A percentile compares a stretch with the other conserved stretches of the same genome.
Evolutionary conservation across 192 early-diverging fungal species (phyloP).

Genomic region (Coemansia sp.): DNA sequence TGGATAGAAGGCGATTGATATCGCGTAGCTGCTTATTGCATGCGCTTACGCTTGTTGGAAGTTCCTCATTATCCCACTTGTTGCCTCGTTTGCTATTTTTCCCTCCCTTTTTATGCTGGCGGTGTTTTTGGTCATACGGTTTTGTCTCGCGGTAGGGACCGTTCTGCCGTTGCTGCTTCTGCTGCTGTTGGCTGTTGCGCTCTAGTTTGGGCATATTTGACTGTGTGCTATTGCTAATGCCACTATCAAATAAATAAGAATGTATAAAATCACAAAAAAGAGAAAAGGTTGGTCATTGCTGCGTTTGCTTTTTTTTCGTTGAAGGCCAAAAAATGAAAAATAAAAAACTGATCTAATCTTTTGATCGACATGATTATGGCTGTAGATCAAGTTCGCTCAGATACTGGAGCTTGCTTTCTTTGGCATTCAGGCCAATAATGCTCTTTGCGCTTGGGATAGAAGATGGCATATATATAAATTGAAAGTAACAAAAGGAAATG

Average conservation of each 20-base stretch:
- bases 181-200: not conserved
- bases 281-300: too few relatives aligned
- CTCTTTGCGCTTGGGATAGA: too few relatives aligned
- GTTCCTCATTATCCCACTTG: not conserved
- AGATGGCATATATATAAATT: too few relatives aligned
- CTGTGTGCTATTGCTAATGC: too few relatives aligned
- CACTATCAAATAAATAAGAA: too few relatives aligned
- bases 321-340: too few relatives aligned
- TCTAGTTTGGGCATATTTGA: conserved; percentile 13
- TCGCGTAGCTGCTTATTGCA: conserved; percentile 44
- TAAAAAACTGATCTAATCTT: too few relatives aligned
- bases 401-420: too few relatives aligned
- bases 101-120: not conserved
- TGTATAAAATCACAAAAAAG: not conserved
- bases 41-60: conserved; percentile 27
- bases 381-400: too few relatives aligned
- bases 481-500: conserved; percentile 1
- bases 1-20: conserved; percentile 23
- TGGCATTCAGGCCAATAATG: too few relatives aligned
- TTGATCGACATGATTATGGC: too few relatives aligned
- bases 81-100: not conserved
- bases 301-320: too few relatives aligned
- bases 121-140: not conserved
- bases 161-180: not conserved
- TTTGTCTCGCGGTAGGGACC: not conserved